Evolutionary conservation across 805 yeast species (phyloP), one percentile per base, ranked within the genome.

Genomic region (Candida xyloterini): DNA sequence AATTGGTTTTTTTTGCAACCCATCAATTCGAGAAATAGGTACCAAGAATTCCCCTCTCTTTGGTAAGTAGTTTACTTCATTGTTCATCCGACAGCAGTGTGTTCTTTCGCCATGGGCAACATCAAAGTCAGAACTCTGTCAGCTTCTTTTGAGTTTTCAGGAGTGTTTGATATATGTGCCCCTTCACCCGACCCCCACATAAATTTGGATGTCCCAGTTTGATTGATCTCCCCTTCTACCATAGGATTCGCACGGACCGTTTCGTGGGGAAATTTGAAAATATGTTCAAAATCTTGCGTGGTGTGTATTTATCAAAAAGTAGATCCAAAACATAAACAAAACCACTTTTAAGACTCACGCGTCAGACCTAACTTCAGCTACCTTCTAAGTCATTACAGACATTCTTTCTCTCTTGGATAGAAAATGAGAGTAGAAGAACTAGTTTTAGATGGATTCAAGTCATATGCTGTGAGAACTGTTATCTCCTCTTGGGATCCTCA

Each of bases 361-460:
- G 25, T 23, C n/a, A 11, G 10, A 11, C 25, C 10, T 18, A 18
- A 18, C 4, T 18, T 18, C 20, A 18, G 20, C 20, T 18, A 6
- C 20, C 20, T 6, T 18, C 4, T 6, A 18, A 18, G 6, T 18
- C 11, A 10, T 13, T 18, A 6, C 2, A 38, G 6, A 18, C 20
- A 18, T 6, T 18, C 20, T 18, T 18, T 18, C 4, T 4, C 20
- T 4, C 20, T 18, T 18, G 4, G 6, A 18, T 18, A 18, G 20
- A 18, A 4, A 9, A 90, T 90, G 97, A 78, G 77, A 63, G 95
- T 93, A n/a, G 96, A 91, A 58, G 99, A 95, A 59, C 76, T 93
- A 41, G 90, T 93, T 46, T 81, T 93, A 33, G 99, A 93, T 65
- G 99, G 99, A 31, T 93, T 93, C 76, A 93, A 93, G 68, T 88